A percentile compares a stretch with the other conserved stretches of the same genome.
Conservation (phyloP, 2,329 filamentous ascomycete species). For the Pseudogymnoascus sp. region DNA sequence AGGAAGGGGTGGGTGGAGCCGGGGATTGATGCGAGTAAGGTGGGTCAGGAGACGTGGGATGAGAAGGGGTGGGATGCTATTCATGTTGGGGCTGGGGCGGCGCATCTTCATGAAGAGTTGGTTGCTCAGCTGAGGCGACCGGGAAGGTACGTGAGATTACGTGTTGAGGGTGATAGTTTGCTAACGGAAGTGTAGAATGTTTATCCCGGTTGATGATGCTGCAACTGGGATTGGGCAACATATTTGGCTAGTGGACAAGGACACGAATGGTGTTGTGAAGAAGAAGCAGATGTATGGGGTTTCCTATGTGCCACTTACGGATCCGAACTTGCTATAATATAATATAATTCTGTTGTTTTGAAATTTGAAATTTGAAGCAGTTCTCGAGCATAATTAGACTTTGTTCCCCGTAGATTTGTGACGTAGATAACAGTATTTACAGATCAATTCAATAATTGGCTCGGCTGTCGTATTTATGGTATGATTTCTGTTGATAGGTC, state of each 20-base stretch:
- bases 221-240: slow-evolving; percentile 46
- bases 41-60: slow-evolving; percentile 35
- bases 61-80: slow-evolving; percentile 77
- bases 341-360: not conserved
- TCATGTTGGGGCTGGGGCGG: slow-evolving; percentile 85
- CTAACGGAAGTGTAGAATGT: slow-evolving; percentile 44
- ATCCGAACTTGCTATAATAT: slow-evolving; percentile 36
- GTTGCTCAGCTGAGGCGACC: slow-evolving; percentile 72
- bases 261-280: slow-evolving; percentile 52
- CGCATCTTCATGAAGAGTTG: slow-evolving; percentile 62
- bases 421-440: not conserved
- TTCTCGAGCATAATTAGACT: not conserved
- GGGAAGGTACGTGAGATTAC: slow-evolving; percentile 45
- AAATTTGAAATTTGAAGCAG: not conserved
- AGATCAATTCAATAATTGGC: not conserved
- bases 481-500: not conserved
- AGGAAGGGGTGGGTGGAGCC: slow-evolving; percentile 53
- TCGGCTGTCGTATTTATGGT: not conserved
- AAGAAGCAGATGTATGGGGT: slow-evolving; percentile 62
- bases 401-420: not conserved
- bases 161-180: not conserved
- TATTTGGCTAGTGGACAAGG: slow-evolving; percentile 70
- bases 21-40: slow-evolving; percentile 25
- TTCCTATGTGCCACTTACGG: slow-evolving; percentile 69
- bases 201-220: slow-evolving; percentile 65